These are phyloP conservation scores for Cudoniella acicularis DNA, from an alignment of 495 filamentous ascomycete genomes.

Conservation along the genomic window DNA sequence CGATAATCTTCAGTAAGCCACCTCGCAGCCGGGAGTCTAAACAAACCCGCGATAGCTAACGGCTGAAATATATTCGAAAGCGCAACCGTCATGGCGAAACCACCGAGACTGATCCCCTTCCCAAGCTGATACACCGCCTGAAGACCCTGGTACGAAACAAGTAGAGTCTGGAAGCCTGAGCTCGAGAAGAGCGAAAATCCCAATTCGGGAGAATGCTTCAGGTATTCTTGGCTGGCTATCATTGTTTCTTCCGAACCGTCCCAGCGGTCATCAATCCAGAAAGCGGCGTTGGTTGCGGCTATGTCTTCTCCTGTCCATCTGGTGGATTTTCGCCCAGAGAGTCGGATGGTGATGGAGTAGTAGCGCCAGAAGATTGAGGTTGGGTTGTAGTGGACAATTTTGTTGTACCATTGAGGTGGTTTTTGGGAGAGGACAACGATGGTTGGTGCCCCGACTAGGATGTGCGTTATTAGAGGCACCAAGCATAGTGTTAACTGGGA, in stretches of 20 bases:
- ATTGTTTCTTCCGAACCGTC: conserved; percentile 29
- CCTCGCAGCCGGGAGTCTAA: conserved; percentile 6
- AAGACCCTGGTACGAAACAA: neutral
- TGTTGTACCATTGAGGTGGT: conserved; percentile 18
- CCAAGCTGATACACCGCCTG: neutral
- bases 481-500: conserved; percentile 30
- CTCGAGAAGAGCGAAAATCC: neutral
- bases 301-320: neutral
- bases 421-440: neutral
- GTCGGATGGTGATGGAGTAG: neutral
- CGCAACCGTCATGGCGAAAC: neutral
- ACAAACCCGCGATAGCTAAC: conserved; percentile 12
- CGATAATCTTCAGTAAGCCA: conserved; percentile 14
- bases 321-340: neutral
- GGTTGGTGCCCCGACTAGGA: conserved; percentile 4
- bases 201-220: neutral
- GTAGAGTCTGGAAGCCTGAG: neutral
- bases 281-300: conserved; percentile 24
- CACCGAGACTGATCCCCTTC: neutral
- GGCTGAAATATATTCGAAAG: conserved; percentile 4
- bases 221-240: neutral
- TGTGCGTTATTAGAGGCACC: conserved; percentile 25
- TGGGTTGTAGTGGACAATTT: conserved; percentile 27
- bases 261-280: conserved; percentile 27
- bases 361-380: conserved; percentile 19